These are phyloP conservation scores for Thymus quinquecostatus DNA, from an alignment of 257 asterid genomes.

Conservation along the genomic window DNA sequence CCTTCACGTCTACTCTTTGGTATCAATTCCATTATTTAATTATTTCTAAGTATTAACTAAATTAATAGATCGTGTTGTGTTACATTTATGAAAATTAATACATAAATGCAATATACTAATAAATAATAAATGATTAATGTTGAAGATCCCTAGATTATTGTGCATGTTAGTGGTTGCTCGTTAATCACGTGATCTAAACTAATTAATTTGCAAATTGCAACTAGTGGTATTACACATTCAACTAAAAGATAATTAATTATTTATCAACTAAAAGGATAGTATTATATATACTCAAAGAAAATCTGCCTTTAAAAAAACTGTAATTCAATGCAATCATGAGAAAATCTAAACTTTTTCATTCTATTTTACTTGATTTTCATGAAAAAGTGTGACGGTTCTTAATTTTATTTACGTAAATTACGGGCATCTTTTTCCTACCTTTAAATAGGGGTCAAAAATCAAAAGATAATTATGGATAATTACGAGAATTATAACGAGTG, in stretches of 20 bases:
- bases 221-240: background rate
- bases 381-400: constrained; percentile 3
- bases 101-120: no score
- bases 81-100: background rate
- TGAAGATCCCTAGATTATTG: background rate
- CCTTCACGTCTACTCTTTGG: constrained; percentile 7
- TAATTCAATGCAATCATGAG: constrained; percentile 15
- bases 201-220: background rate
- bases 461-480: background rate
- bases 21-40: background rate
- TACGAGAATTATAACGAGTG: background rate
- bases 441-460: background rate
- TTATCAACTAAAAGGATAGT: no score
- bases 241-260: no score
- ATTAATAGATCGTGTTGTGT: background rate
- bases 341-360: background rate
- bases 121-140: background rate
- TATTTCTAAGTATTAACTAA: background rate
- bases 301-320: no score
- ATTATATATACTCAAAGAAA: no score
- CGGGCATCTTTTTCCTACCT: constrained; percentile 30
- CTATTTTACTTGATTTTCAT: background rate
- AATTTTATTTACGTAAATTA: constrained; percentile 36
- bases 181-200: background rate
- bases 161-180: background rate